These are phyloP conservation scores for Plasmodium gaboni DNA, from an alignment of 169 alveolate species.

Conservation along the genomic window DNA sequence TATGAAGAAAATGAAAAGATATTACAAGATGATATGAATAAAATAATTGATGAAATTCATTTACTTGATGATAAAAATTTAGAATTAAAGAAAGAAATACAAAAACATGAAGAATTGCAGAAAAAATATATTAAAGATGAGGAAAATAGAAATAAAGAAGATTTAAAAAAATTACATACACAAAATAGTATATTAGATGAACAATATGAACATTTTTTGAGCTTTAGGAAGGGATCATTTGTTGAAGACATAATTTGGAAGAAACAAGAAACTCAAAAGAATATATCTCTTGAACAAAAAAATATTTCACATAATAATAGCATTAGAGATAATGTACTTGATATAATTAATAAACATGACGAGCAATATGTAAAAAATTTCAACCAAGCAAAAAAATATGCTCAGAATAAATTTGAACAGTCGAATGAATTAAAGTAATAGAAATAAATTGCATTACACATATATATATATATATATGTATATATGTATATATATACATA, in stretches of 20 bases:
- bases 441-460: background rate
- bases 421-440: constrained; percentile 57
- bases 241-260: background rate
- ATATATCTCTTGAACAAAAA: background rate
- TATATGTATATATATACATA: background rate
- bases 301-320: background rate
- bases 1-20: constrained; percentile 51
- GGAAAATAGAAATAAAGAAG: constrained; percentile 23
- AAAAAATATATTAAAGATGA: constrained; percentile 12
- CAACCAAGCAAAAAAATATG: constrained; percentile 60
- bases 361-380: constrained; percentile 48
- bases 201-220: constrained; percentile 42
- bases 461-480: background rate
- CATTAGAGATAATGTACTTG: background rate
- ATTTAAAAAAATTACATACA: constrained; percentile 31
- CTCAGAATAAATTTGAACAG: constrained; percentile 40
- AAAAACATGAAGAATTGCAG: constrained; percentile 34
- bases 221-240: constrained; percentile 48
- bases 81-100: constrained; percentile 59
- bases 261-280: constrained; percentile 21
- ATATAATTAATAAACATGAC: constrained; percentile 28
- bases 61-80: constrained; percentile 46
- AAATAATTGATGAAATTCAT: constrained; percentile 33
- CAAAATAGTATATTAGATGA: constrained; percentile 11
- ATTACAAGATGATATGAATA: constrained; percentile 37